These are phyloP conservation scores for Samsoniella hepiali DNA, from an alignment of 2,329 filamentous ascomycete genomes.

Conservation along the genomic window DNA sequence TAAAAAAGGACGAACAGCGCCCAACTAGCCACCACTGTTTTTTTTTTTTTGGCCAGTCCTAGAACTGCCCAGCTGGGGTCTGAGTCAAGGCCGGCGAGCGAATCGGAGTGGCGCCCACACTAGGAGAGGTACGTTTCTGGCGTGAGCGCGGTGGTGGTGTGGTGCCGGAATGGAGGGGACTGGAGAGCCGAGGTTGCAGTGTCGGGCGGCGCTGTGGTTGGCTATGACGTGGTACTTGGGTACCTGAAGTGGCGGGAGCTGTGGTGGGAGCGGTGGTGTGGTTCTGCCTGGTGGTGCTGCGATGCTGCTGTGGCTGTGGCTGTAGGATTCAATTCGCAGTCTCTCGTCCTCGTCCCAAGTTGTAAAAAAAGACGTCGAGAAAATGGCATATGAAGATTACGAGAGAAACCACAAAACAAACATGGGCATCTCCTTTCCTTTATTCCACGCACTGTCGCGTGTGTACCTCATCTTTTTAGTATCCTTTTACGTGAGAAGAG, in stretches of 20 bases:
- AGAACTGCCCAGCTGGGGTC: background rate
- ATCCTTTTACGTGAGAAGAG: conserved; percentile 18
- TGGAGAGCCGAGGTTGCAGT: conserved; percentile 15
- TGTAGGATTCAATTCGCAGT: background rate
- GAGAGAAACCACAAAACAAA: background rate
- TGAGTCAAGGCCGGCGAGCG: conserved; percentile 10
- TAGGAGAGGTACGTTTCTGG: background rate
- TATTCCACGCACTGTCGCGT: conserved; percentile 7
- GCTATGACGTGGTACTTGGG: conserved; percentile 1
- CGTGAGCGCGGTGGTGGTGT: background rate
- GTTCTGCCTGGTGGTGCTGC: background rate
- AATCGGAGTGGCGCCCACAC: conserved; percentile 10
- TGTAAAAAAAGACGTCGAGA: background rate
- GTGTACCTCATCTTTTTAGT: conserved; percentile 8
- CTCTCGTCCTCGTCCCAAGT: too few relatives aligned
- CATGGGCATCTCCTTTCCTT: conserved; percentile 6
- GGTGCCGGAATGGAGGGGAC: conserved; percentile 8
- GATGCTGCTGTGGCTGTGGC: too few relatives aligned
- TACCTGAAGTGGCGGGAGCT: too few relatives aligned
- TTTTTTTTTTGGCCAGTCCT: too few relatives aligned
- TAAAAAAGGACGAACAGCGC: background rate
- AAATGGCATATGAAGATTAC: conserved; percentile 3
- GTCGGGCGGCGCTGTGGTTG: background rate
- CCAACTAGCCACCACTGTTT: too few relatives aligned
- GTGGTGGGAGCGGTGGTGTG: background rate